These are phyloP conservation scores for Fonsecaea multimorphosa DNA, from an alignment of 2,329 filamentous ascomycete species.

Conservation along the genomic window DNA sequence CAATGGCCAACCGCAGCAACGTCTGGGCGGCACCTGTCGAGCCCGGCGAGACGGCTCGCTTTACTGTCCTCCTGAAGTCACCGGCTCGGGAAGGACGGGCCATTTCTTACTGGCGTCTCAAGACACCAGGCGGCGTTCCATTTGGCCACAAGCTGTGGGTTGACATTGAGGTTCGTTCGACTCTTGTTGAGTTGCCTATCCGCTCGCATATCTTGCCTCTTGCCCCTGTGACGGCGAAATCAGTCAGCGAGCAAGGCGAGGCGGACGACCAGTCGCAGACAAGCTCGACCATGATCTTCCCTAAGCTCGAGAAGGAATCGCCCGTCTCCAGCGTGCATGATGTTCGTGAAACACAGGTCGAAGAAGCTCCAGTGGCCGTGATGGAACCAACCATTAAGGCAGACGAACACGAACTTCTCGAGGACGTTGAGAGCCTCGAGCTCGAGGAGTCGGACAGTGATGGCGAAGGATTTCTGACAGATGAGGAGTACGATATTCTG, in stretches of 20 bases:
- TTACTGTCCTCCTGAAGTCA: constrained; percentile 84
- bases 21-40: constrained; percentile 71
- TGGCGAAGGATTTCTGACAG: constrained; percentile 84
- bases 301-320: constrained; percentile 92
- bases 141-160: constrained; percentile 97
- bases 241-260: constrained; percentile 47
- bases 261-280: constrained; percentile 41
- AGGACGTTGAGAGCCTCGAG: constrained; percentile 65
- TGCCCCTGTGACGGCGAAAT: constrained; percentile 30
- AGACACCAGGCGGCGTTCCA: constrained; percentile 75
- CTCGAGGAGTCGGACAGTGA: constrained; percentile 53
- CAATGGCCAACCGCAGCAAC: constrained; percentile 81
- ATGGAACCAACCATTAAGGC: constrained; percentile 47
- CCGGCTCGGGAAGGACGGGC: constrained; percentile 76
- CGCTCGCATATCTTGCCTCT: constrained; percentile 26
- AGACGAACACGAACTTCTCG: constrained; percentile 61
- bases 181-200: constrained; percentile 37
- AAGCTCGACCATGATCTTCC: constrained; percentile 84
- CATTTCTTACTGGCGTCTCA: constrained; percentile 97
- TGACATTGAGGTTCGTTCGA: constrained; percentile 72
- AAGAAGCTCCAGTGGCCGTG: constrained; percentile 43
- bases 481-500: constrained; percentile 97
- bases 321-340: constrained; percentile 80
- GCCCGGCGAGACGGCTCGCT: constrained; percentile 76
- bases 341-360: constrained; percentile 45